Evolutionary conservation across 306 rosid genomes (phyloP).

Genomic region (Cyclanthera cordifolia): DNA sequence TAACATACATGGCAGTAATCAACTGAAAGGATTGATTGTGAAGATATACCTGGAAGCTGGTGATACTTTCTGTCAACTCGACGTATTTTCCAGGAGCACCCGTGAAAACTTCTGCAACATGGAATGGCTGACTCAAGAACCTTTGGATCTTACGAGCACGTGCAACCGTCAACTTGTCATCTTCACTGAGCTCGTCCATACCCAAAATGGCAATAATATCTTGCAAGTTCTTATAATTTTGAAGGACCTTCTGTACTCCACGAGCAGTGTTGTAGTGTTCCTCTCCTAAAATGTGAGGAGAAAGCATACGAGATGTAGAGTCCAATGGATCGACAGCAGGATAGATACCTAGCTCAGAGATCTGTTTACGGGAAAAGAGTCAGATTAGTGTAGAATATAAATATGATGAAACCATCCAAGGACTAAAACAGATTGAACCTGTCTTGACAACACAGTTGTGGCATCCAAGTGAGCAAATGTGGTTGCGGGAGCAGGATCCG

Average conservation of each 20-base stretch:
- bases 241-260: conserved; percentile 90
- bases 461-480: conserved; percentile 26
- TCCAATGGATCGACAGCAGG: conserved; percentile 97
- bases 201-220: conserved; percentile 99
- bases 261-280: conserved; percentile 92
- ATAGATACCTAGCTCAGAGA: conserved; percentile 93
- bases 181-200: conserved; percentile 99
- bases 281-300: conserved; percentile 88
- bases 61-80: conserved; percentile 75
- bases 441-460: conserved; percentile 22
- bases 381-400: not conserved
- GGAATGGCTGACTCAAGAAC: conserved; percentile 99
- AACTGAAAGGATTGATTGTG: not conserved
- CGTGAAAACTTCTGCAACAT: conserved; percentile 97
- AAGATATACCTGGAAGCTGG: conserved; percentile 68
- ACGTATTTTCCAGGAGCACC: conserved; percentile 99
- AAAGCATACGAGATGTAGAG: conserved; percentile 98
- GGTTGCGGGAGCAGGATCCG: conserved; percentile 21
- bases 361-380: conserved; percentile 31
- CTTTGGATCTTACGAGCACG: conserved; percentile 85
- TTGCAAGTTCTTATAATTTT: conserved; percentile 95
- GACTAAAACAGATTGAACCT: conserved; percentile 13
- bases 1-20: not conserved
- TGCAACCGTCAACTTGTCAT: conserved; percentile 91
- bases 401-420: not conserved